These are phyloP conservation scores for Arachnomyces sp. DNA, from an alignment of 2,329 filamentous ascomycete genomes.

Conservation along the genomic window DNA sequence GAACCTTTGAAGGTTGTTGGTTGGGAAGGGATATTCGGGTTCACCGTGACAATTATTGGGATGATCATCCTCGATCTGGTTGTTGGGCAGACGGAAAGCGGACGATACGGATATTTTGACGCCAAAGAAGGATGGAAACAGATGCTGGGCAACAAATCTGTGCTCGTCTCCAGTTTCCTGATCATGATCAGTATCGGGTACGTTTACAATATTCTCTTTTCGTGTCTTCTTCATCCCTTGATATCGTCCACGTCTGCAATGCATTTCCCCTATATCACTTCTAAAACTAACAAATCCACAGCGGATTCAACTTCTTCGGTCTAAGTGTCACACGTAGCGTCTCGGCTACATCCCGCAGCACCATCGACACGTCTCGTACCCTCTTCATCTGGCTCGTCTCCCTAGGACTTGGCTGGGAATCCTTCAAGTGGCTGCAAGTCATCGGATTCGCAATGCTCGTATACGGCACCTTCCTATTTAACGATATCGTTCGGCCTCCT, in stretches of 20 bases:
- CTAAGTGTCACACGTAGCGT: conserved; percentile 84
- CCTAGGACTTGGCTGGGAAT: conserved; percentile 88
- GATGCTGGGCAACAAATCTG: conserved; percentile 62
- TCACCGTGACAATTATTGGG: conserved; percentile 65
- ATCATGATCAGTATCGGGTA: conserved; percentile 99
- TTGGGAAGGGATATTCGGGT: conserved; percentile 93
- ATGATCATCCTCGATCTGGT: conserved; percentile 75
- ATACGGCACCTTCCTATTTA: conserved; percentile 95
- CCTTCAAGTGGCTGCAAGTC: conserved; percentile 95
- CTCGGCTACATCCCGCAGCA: conserved; percentile 86
- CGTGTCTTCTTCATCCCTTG: background rate
- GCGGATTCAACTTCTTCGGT: conserved; percentile 98
- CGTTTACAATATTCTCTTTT: conserved; percentile 30
- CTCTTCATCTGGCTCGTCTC: conserved; percentile 98
- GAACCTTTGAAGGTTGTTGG: conserved; percentile 87
- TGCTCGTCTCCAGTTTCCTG: conserved; percentile 70
- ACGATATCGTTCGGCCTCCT: conserved; percentile 82
- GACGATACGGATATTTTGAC: conserved; percentile 81
- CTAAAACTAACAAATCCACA: conserved; percentile 29
- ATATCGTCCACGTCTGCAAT: conserved; percentile 5
- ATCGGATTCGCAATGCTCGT: conserved; percentile 80
- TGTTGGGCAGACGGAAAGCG: conserved; percentile 66
- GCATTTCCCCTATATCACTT: background rate
- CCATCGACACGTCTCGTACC: conserved; percentile 94
- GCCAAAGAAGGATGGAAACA: conserved; percentile 76